phyloP scores from a whole-genome alignment of 23 red algal genomes.

The Gracilaria gracilis region DNA sequence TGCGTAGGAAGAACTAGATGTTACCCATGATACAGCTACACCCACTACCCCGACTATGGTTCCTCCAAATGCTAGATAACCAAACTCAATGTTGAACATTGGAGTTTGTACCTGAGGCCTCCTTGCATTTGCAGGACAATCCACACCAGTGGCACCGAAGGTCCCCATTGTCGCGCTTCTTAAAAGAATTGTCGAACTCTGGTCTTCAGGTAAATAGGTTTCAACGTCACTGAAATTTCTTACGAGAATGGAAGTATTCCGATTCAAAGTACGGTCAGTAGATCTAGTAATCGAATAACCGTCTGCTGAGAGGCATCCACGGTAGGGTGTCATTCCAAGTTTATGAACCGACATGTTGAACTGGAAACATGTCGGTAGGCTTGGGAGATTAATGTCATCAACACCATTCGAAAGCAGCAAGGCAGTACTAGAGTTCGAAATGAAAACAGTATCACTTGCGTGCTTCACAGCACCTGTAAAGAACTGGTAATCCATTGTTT shows the following conservation, averaged over 20 bases:
- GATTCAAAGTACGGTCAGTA: background rate
- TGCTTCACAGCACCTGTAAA: constrained; percentile 26
- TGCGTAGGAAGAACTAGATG: constrained; percentile 45
- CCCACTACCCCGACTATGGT: constrained; percentile 24
- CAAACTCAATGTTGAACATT: constrained; percentile 40
- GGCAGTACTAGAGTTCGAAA: constrained; percentile 39
- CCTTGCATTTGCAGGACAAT: constrained; percentile 55
- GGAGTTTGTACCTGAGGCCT: constrained; percentile 39
- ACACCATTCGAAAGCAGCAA: background rate
- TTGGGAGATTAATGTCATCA: background rate
- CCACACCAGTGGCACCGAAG: constrained; percentile 28
- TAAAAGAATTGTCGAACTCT: constrained; percentile 57
- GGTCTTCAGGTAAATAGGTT: constrained; percentile 39
- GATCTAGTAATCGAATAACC: constrained; percentile 28
- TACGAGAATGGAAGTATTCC: background rate
- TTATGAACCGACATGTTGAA: constrained; percentile 47
- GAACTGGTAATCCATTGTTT: constrained; percentile 66
- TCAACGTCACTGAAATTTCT: constrained; percentile 47
- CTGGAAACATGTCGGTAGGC: constrained; percentile 26
- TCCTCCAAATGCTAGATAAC: constrained; percentile 49
- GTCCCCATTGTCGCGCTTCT: constrained; percentile 7
- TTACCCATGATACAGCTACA: constrained; percentile 44
- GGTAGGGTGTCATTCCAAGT: constrained; percentile 33
- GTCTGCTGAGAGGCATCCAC: constrained; percentile 61
- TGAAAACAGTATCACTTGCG: constrained; percentile 41